Conservation (phyloP, 2,329 filamentous ascomycete genomes). For the Fusarium nematophilum region DNA sequence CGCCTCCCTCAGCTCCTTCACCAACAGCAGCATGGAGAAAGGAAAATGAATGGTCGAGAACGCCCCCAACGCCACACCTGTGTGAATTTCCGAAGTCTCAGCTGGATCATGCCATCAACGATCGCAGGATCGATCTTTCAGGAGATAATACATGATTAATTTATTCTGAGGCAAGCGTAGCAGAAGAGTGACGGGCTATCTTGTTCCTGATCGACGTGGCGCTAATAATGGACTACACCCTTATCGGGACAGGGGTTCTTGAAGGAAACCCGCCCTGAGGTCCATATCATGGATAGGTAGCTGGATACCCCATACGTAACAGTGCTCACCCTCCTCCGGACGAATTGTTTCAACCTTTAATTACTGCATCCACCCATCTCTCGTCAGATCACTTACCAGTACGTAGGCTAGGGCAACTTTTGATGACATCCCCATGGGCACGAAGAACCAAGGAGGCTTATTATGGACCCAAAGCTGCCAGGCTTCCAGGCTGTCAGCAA, state of each 20-base stretch:
- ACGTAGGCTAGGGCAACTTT: too few relatives aligned
- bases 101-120: too few relatives aligned
- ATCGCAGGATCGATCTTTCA: too few relatives aligned
- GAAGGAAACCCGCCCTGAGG: too few relatives aligned
- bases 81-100: constrained; percentile 6
- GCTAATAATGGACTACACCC: constrained; percentile 27
- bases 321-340: constrained; percentile 3
- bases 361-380: background rate
- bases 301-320: constrained; percentile 10
- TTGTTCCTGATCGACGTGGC: constrained; percentile 38
- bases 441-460: too few relatives aligned
- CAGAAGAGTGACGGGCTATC: constrained; percentile 1
- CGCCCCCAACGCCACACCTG: constrained; percentile 26
- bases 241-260: constrained; percentile 15
- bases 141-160: too few relatives aligned
- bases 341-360: constrained; percentile 9
- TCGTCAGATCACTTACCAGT: background rate
- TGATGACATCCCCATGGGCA: too few relatives aligned
- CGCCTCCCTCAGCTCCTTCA: constrained; percentile 20
- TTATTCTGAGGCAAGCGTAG: background rate
- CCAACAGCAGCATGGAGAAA: background rate
- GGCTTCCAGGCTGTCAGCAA: too few relatives aligned
- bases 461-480: too few relatives aligned
- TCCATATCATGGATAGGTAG: background rate
- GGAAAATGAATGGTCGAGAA: background rate